Evolutionary conservation across 192 early-diverging fungal species (phyloP), one percentile per base, ranked within the genome.

Genomic region (Backusella parvicylindrica): DNA sequence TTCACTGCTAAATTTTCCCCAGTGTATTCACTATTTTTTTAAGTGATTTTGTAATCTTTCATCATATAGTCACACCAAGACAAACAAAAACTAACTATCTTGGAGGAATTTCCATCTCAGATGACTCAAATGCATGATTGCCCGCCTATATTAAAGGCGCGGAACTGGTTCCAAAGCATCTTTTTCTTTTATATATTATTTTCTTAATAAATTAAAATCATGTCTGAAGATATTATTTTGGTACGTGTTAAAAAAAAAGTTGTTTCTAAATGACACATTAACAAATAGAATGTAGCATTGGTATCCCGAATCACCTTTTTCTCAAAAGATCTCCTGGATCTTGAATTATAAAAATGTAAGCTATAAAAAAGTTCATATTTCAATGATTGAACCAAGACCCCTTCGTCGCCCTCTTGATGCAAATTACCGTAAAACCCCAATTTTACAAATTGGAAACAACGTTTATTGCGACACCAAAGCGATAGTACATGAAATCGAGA

Each of bases 401-500:
- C 30, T 32, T 43, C 78, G 78, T 60, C 21, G 68, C 12, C 70
- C 78, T 26, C 49, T 79, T 7, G 78, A 79, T 50, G 78, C 69
- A 13, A 73, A 73, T 12, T 79, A 79, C n/a, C 69, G 78, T 18
- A 79, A 79, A 31, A 79, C 78, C 43, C 78, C 78, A 21, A 75
- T 79, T 43, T 50, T 79, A 11, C 78, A 79, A 43, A 75, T 79
- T 31, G 64, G 63, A 16, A 72, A 75, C 33, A 63, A 79, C 32
- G 70, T 71, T 9, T 79, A 71, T 37, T 79, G 78, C 37, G 73
- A 79, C 30, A 67, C 78, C 0, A 75, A 79, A 41, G 26, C n/a
- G 18, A 79, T 79, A 49, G 6, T 79, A 13, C 37, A n/a, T 11
- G 69, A 67, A 33, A 13, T 79, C 18, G 78, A 79, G 15, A 37